Conservation (phyloP, 2,329 filamentous ascomycete genomes). For the Aspergillus arachidicola region DNA sequence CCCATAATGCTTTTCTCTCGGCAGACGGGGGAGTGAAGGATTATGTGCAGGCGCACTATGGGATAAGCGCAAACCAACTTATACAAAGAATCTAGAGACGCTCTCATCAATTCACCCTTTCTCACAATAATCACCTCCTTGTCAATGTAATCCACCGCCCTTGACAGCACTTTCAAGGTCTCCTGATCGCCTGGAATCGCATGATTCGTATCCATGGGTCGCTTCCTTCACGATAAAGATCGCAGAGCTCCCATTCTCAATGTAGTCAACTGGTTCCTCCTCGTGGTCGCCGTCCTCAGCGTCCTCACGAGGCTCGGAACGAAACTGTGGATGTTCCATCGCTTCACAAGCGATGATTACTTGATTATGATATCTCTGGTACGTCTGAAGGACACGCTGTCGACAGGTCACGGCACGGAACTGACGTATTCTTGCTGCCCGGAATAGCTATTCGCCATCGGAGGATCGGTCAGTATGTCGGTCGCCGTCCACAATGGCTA, state of each 20-base stretch:
- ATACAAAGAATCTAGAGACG: neutral
- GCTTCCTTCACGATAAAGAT: constrained; percentile 24
- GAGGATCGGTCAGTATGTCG: constrained; percentile 22
- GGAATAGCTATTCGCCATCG: constrained; percentile 18
- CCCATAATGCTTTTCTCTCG: neutral
- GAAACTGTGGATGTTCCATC: constrained; percentile 24
- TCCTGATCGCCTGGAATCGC: neutral
- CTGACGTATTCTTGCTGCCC: neutral
- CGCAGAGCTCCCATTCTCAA: constrained; percentile 26
- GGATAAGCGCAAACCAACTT: neutral
- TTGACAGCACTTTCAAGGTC: neutral
- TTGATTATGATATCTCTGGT: constrained; percentile 23
- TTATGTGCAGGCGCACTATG: neutral
- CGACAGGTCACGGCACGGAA: too few relatives aligned
- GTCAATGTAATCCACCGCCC: neutral
- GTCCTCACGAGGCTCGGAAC: constrained; percentile 26
- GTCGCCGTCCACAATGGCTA: constrained; percentile 26
- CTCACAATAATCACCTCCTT: neutral
- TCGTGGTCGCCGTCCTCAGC: constrained; percentile 23
- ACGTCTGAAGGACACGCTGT: neutral
- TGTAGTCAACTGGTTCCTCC: constrained; percentile 24
- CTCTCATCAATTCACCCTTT: neutral
- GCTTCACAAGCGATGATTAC: constrained; percentile 24
- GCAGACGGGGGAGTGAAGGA: neutral
- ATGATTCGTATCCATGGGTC: constrained; percentile 9